Base-by-base conservation (phyloP, 169 alveolate species). In the Toxoplasma gondii region DNA sequence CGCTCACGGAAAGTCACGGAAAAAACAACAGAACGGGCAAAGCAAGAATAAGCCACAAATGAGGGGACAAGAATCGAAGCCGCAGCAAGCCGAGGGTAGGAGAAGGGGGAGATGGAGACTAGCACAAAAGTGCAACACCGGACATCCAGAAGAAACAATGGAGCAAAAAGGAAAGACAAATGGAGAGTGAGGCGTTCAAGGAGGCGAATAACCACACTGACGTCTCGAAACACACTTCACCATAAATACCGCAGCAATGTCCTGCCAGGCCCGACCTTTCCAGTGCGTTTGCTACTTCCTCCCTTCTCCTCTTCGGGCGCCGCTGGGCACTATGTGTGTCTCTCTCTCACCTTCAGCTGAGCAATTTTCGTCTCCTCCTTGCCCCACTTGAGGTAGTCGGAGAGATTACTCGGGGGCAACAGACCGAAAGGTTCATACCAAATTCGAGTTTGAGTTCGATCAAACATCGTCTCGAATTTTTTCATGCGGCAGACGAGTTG, bases 401-500 rank as follows among this genome's bases (percentile, higher is more conserved):
- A n/a, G 54, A 82, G 36, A 54, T 92, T 92, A 80, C 49, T 86
- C 44, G 94, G 38, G 36, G 92, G 94, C 83, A 92, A 54, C 38
- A 83, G 44, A 22, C 69, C 38, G 92, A 92, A 53, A 31, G 54
- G 58, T 88, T 81, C 94, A 39, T 49, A 92, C 94, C 94, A 92
- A 12, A 92, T 38, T 49, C 44, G 49, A 19, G 88, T 92, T 58
- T 92, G 94, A 43, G n/a, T 54, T 29, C 94, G 67, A 80, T 92
- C 92, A 36, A 83, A 83, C 70, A 81, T 44, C 53, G 83, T 58
- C 54, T 88, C 67, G 38, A 78, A 53, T 49, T 92, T 83, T 54
- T 92, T 92, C 86, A 92, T 67, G 54, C 91, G 91, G n/a, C 92
- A 92, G 22, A 92, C 92, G 34, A 83, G 82, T 34, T 92, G 84